Evolutionary conservation across 2,329 filamentous ascomycete species (phyloP), one percentile per base, ranked within the genome.

Genomic region (Myriosclerotinia scirpicola): DNA sequence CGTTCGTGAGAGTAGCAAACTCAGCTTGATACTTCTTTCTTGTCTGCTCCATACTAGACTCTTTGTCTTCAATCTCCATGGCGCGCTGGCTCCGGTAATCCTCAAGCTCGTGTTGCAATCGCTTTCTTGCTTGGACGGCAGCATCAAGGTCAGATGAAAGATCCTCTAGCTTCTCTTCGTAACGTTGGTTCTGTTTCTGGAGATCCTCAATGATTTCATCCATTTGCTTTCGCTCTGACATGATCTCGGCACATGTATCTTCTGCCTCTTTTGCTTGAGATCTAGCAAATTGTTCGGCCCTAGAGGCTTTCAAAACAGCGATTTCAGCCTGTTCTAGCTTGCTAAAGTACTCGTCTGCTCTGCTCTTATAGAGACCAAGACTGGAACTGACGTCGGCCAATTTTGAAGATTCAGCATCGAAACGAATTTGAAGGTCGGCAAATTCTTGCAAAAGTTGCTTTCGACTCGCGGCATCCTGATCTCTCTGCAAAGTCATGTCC

Each of bases 281-380:
- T 78, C 92, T 96, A 66, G 94, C 94, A 77, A 98, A 97, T 73
- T 97, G 92, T 78, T 98, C 94, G 0, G 95, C 94, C 34, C 94
- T 87, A 68, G 86, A 90, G 20, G 94, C 94, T 78, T 97, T 97
- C 70, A 99, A 85, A 22, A 98, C 93, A 0, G 93, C 89, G 71
- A 98, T 96, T 78, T 99, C 94, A 20, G 95, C 95, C 76, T 98
- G 94, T 78, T 99, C 94, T 26, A 99, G 86, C 79, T 97, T 97
- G 81, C 88, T 91, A 79, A 97, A 99, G 79, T 99, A 98, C 76
- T 98, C 94, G 75, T 98, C 93, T 5, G 94, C 91, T 54, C 94
- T 88, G 70, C 87, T 88, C 84, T 96, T 97, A 83, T 98, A 99
- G 69, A 97, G 81, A 68, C 87, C 89, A 53, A 98, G 84, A 77